Evolutionary conservation across 106 monocot genomes (phyloP).

Genomic region (Phalaenopsis equestris): DNA sequence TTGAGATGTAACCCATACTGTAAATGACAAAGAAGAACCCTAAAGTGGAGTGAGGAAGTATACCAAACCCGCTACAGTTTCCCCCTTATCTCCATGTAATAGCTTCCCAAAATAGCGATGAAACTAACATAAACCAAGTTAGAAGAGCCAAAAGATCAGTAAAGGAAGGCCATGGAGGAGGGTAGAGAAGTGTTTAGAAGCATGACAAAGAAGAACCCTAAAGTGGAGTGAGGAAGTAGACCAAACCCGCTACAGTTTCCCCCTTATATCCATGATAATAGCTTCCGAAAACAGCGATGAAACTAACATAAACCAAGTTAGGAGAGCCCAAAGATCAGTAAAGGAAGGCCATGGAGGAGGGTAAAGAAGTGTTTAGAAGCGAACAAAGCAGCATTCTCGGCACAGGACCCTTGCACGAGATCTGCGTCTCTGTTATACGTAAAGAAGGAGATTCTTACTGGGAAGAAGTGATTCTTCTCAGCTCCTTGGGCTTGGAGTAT

Average conservation of each 20-base stretch:
- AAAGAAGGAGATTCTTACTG: too few species aligned
- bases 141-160: not conserved
- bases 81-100: not conserved
- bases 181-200: not conserved
- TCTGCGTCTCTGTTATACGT: not conserved
- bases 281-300: not conserved
- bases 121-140: not conserved
- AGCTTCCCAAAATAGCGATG: not conserved
- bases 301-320: not conserved
- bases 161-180: not conserved
- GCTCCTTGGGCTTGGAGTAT: not conserved
- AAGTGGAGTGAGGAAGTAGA: not conserved
- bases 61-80: not conserved
- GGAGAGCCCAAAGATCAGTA: not conserved
- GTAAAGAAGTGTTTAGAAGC: not conserved
- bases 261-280: not conserved
- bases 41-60: not conserved
- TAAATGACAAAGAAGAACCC: not conserved
- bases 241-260: not conserved
- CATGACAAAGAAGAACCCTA: not conserved
- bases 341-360: not conserved
- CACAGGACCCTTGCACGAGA: not conserved
- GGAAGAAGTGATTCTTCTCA: not conserved
- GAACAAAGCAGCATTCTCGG: not conserved
- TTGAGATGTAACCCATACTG: constrained; percentile 78